Evolutionary conservation across 495 filamentous ascomycete species (phyloP), one percentile per base, ranked within the genome.

Genomic region (Penicillium lagena): DNA sequence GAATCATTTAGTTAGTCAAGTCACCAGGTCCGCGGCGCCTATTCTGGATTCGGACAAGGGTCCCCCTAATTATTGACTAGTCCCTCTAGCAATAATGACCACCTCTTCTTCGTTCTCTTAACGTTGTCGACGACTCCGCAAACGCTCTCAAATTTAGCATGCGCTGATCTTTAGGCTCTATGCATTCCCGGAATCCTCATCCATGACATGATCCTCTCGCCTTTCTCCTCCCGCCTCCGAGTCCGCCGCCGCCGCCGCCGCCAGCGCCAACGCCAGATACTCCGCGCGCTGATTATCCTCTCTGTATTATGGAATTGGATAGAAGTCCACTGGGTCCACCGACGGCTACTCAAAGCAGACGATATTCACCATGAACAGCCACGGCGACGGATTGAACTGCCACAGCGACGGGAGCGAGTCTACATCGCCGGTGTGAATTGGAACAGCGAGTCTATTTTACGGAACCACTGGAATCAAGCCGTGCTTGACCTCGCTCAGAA

Each of bases 381-480:
- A 27, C 58, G 41, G 31, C 22, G 22, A 6, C 22, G 22, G 22
- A 4, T 22, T 29, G 46, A 47, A 15, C 35, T 45, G 11, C 55
- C 58, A 15, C 58, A 41, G 31, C 45, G 44, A 12, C 42, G 37
- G 14, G 62, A 75, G 45, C 72, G 73, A 2, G 72, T 88, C 40
- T 88, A 71, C 63, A 83, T 88, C 41, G 77, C 83, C 2, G 79
- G 76, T 51, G 64, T 79, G 42, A 82, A 85, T 50, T 87, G 85
- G 79, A 88, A 87, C 62, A 83, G 80, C 50, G 85, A 80, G 43
- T 37, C 54, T 13, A 73, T 87, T 28, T 66, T 90, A 9, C 70
- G 78, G 4, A 68, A 60, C 9, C 68, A 78, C 47, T 88, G 83
- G 84, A 84, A 72, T 56, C 52, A 66, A 22, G 79, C 76, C 1